phyloP scores from a whole-genome alignment of 129 eudicot species.

The Deinandra increscens region DNA sequence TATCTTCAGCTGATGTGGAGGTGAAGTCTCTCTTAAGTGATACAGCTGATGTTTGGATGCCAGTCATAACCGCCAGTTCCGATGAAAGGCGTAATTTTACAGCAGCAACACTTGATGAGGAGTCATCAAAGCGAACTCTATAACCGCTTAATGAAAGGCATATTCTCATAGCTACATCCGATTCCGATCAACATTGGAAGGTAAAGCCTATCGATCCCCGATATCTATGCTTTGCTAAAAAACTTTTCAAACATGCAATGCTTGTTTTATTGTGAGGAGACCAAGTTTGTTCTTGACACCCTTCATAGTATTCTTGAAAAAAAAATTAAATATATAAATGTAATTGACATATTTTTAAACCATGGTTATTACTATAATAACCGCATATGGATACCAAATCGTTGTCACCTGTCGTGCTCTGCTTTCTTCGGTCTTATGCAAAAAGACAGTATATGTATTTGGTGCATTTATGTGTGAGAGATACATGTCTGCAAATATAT shows the following conservation, averaged over 20 bases:
- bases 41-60: slow-evolving; percentile 97
- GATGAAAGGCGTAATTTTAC: slow-evolving; percentile 68
- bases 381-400: too few species aligned
- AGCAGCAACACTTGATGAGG: slow-evolving; percentile 38
- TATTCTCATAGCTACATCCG: background rate
- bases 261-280: background rate
- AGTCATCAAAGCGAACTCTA: slow-evolving; percentile 2
- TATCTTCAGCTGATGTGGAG: slow-evolving; percentile 86
- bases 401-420: too few species aligned
- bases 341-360: too few species aligned
- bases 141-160: background rate
- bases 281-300: background rate
- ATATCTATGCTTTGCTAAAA: slow-evolving; percentile 5
- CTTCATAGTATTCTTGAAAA: background rate
- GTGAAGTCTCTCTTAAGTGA: slow-evolving; percentile 72
- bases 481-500: too few species aligned
- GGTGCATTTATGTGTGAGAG: too few species aligned
- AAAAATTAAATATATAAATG: background rate
- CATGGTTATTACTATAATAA: too few species aligned
- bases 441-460: too few species aligned
- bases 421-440: too few species aligned
- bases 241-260: background rate
- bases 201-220: background rate
- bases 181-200: background rate
- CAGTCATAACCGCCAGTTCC: slow-evolving; percentile 83